Evolutionary conservation across 768 basidiomycete genomes (phyloP), one percentile per base, ranked within the genome.

Genomic region (Dioszegia aurantiaca): DNA sequence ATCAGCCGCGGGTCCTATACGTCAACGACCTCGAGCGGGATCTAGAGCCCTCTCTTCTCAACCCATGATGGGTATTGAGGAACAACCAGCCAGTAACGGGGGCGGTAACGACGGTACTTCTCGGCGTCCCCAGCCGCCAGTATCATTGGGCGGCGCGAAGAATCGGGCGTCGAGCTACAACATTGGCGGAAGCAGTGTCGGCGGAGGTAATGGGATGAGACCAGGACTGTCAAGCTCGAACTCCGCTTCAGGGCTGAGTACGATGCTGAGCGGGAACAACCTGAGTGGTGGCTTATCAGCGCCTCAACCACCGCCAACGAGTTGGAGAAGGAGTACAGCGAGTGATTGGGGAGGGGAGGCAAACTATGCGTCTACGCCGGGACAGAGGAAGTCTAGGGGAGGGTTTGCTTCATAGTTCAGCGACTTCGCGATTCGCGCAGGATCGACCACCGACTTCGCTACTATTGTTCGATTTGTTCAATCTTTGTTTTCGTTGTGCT

Each of bases 241-340:
- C 14, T 47, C 46, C 10, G 28, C 31, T 2, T 28, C 46, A 12
- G 30, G 30, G 16, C 3, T 47, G 46, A 47, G 46, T 19, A 30
- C 26, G 4, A 26, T 21, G 44, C 9, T 9, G 12, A 14, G 26
- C 28, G 23, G 23, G 40, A 16, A 23, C 31, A 28, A n/a, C n/a
- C n/a, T 4, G 40, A 42, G 19, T 21, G 40, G 40, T 42, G 40
- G 40, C 5, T 8, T 21, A 40, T 19, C 24, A 33, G 23, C 48
- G 8, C 8, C 33, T 33, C 33, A 33, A 14, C 47, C 47, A 14
- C 51, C 51, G 39, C 51, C 51, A 11, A 53, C 37, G 51, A 53
- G 51, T 27, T 53, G 51, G 51, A 39, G 51, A 24, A 23, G 51
- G 37, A 53, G 51, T 27, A 27, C 27, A n/a, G n/a, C n/a, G 36